phyloP scores from a whole-genome alignment of 2,329 filamentous ascomycete genomes.

The Monosporascus sp. region DNA sequence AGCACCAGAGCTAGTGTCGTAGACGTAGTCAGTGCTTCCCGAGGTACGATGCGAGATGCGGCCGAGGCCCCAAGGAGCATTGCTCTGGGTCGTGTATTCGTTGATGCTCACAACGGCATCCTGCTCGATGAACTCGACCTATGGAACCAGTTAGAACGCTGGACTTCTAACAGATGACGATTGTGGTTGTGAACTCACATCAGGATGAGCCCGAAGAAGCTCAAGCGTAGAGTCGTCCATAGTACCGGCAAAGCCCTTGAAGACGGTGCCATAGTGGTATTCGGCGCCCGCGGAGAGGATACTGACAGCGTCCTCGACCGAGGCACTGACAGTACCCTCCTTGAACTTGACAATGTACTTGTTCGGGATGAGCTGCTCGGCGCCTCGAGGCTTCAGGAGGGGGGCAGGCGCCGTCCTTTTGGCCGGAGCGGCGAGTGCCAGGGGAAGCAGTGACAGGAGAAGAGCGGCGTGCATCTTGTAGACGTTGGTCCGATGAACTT shows the following conservation, averaged over 20 bases:
- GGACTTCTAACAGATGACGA: background rate
- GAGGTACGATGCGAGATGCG: slow-evolving; percentile 7
- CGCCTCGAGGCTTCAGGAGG: slow-evolving; percentile 7
- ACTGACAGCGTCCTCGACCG: slow-evolving; percentile 21
- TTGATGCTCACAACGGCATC: slow-evolving; percentile 14
- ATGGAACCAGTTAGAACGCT: background rate
- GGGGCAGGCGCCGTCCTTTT: slow-evolving; percentile 9
- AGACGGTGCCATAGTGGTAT: slow-evolving; percentile 14
- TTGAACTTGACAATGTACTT: slow-evolving; percentile 39
- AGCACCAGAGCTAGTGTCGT: slow-evolving; percentile 36
- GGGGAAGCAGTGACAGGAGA: slow-evolving; percentile 11
- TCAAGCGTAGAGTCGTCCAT: slow-evolving; percentile 35
- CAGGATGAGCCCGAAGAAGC: slow-evolving; percentile 29
- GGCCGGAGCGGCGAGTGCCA: slow-evolving; percentile 12
- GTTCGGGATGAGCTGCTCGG: slow-evolving; percentile 17
- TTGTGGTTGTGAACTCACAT: slow-evolving; percentile 25
- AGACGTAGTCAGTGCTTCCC: slow-evolving; percentile 31
- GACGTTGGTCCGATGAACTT: background rate
- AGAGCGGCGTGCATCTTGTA: slow-evolving; percentile 10
- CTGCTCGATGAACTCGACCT: slow-evolving; percentile 20
- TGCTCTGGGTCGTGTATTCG: slow-evolving; percentile 7
- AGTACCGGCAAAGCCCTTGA: slow-evolving; percentile 34
- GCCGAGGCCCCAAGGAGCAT: slow-evolving; percentile 9
- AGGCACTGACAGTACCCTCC: slow-evolving; percentile 18
- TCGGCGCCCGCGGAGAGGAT: slow-evolving; percentile 18